Percentiles rank a stretch among this genome's conserved stretches.
phyloP scores from a whole-genome alignment of 805 yeast species.

The Candida chauliodis region DNA sequence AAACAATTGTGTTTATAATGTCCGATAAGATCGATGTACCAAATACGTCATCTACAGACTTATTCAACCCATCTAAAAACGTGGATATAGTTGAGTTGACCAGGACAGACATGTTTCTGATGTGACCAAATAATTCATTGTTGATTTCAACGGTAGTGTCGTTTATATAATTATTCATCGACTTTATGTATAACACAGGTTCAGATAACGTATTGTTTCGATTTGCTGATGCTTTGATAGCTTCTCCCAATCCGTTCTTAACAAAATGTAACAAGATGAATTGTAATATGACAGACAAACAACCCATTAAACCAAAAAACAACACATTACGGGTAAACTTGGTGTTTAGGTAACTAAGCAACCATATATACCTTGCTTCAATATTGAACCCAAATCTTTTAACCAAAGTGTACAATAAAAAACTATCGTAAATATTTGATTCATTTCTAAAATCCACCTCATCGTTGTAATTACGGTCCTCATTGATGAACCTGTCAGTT shows the following conservation, averaged over 20 bases:
- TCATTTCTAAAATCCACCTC: constrained; percentile 8
- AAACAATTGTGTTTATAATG: constrained; percentile 65
- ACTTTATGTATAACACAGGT: constrained; percentile 10
- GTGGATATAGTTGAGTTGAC: constrained; percentile 58
- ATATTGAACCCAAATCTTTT: constrained; percentile 10
- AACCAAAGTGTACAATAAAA: constrained; percentile 10
- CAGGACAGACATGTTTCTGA: constrained; percentile 51
- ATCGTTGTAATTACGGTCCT: constrained; percentile 44
- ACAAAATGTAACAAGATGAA: constrained; percentile 36
- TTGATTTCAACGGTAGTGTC: constrained; percentile 54
- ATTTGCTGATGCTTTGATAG: background rate
- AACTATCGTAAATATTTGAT: constrained; percentile 12
- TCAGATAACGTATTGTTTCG: background rate
- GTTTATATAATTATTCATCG: constrained; percentile 52
- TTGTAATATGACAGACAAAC: constrained; percentile 54
- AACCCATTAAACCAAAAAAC: constrained; percentile 54
- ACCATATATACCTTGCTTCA: constrained; percentile 32
- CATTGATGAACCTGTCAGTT: constrained; percentile 23
- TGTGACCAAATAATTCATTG: constrained; percentile 62
- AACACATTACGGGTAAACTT: constrained; percentile 48
- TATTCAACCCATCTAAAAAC: constrained; percentile 59
- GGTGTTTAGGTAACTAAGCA: constrained; percentile 49
- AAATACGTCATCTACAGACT: constrained; percentile 56
- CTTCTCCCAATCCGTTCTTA: background rate
- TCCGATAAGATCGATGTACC: constrained; percentile 61